Conservation (phyloP, 768 basidiomycete genomes). For the Mycena vulgaris region DNA sequence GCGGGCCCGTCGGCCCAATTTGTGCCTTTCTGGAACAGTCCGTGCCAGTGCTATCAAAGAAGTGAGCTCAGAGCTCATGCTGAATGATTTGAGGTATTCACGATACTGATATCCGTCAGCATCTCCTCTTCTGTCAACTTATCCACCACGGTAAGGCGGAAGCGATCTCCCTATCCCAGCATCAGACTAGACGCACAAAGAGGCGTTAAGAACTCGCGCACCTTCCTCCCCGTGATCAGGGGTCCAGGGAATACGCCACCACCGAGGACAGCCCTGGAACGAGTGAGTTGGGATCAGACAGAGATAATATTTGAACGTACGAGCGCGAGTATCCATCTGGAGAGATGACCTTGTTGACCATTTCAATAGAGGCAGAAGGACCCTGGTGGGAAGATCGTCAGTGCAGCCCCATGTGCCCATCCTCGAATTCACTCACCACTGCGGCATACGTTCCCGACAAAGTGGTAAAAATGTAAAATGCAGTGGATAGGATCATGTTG, state of each 20-base stretch:
- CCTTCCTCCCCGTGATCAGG: constrained; percentile 36
- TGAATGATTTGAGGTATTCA: constrained; percentile 34
- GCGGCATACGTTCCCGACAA: constrained; percentile 10
- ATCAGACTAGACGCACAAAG: too few species aligned
- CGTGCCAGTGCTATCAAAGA: constrained; percentile 43
- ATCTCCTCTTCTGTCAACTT: constrained; percentile 55
- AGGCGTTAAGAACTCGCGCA: background rate
- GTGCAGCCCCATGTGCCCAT: background rate
- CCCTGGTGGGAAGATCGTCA: background rate
- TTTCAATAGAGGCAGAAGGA: background rate
- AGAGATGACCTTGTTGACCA: constrained; percentile 9
- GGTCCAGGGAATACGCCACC: constrained; percentile 32
- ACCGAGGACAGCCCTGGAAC: constrained; percentile 2
- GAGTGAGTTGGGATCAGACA: background rate
- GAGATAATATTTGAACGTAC: background rate
- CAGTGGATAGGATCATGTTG: constrained; percentile 3
- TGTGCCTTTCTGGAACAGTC: constrained; percentile 43
- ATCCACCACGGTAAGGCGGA: constrained; percentile 57
- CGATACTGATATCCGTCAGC: constrained; percentile 56
- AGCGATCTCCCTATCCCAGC: constrained; percentile 38
- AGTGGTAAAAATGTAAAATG: background rate
- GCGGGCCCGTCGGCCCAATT: constrained; percentile 45
- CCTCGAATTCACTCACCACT: background rate
- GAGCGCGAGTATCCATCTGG: constrained; percentile 15
- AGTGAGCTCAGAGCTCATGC: background rate